phyloP scores from a whole-genome alignment of 306 rosid species.

The Acacia acuminata region DNA sequence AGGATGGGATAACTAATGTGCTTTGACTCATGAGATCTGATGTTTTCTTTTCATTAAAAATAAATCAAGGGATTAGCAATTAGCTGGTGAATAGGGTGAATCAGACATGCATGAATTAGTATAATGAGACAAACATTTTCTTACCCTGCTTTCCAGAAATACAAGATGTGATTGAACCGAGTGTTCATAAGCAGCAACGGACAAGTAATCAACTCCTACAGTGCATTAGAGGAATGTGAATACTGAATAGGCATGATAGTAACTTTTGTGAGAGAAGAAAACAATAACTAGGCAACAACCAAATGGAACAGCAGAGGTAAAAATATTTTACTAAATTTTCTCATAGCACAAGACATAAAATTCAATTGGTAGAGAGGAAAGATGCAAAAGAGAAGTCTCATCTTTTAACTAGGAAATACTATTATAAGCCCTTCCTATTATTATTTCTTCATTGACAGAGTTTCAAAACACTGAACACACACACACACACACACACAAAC shows the following conservation, averaged over 20 bases:
- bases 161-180: constrained; percentile 39
- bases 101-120: constrained; percentile 12
- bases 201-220: constrained; percentile 54
- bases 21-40: constrained; percentile 6
- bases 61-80: background rate
- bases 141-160: constrained; percentile 49
- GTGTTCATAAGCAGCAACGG: constrained; percentile 52
- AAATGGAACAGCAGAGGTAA: background rate
- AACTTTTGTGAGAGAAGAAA: background rate
- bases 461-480: background rate
- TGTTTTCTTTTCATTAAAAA: background rate
- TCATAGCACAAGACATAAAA: background rate
- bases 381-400: background rate
- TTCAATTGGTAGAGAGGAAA: background rate
- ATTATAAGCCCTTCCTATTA: background rate
- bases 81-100: background rate
- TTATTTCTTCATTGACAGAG: background rate
- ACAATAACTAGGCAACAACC: background rate
- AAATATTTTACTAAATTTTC: background rate
- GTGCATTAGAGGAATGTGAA: constrained; percentile 28
- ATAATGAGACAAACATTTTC: constrained; percentile 29
- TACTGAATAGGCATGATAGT: constrained; percentile 20
- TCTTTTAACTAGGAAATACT: background rate
- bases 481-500: background rate
- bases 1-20: background rate